Evolutionary conservation across 768 basidiomycete species (phyloP), one percentile per base, ranked within the genome.

Genomic region (Podaxis sp.): DNA sequence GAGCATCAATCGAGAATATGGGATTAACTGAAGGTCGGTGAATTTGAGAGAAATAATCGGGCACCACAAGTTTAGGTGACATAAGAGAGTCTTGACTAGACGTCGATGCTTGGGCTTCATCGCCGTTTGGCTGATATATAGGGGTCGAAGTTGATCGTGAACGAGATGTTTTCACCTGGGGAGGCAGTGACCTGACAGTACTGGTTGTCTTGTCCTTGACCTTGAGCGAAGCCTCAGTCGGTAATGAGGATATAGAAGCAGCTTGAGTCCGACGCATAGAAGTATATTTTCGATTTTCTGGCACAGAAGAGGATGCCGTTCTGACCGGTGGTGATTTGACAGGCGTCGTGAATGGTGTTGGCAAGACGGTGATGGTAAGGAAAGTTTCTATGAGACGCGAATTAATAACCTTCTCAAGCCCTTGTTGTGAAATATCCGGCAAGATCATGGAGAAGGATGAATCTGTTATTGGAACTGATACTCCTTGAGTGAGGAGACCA

Each of bases 21-120:
- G 95, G 95, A 70, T 93, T 91, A 0, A 89, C 94, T 1, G 94
- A 95, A 3, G 93, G 89, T 23, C 77, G 80, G 69, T 94, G 93
- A 52, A 91, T 79, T 0, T 84, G 79, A 1, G 94, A 96, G 51
- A 93, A 80, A 70, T 87, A 95, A 67, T 90, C 82, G 2, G 90
- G 76, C 5, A 59, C 61, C 5, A 59, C 61, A 4, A 60, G 46
- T 32, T 64, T 18, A 2, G 63, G 38, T 18, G 62, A 51, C 14
- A 50, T 32, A 16, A 10, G 32, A 50, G 51, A 18, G 14, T 4
- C 13, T 38, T 36, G 27, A 14, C 44, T 18, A 50, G 35, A 48
- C 14, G 36, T 21, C 48, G 50, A 40, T 28, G 44, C 50, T 48
- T 56, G 51, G 21, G 21, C 37, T 10, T 53, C 40, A 23, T 14